phyloP scores from a whole-genome alignment of 2,329 filamentous ascomycete species.

The Tolypocladium nubicola region DNA sequence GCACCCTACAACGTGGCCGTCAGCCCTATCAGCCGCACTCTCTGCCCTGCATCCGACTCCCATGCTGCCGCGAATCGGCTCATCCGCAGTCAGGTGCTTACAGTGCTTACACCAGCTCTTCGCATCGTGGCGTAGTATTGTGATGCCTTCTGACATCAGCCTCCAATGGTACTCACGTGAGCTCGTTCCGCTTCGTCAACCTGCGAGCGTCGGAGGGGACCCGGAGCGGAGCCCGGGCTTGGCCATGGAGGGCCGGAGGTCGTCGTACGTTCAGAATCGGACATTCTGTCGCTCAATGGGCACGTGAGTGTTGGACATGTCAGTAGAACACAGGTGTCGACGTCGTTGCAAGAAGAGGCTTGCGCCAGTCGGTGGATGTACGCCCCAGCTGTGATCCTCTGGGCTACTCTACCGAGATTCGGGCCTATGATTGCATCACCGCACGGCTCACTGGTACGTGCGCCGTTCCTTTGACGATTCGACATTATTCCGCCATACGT shows the following conservation, averaged over 20 bases:
- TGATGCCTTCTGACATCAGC: neutral
- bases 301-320: neutral
- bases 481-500: conserved; percentile 7
- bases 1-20: neutral
- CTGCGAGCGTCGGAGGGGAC: neutral
- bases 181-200: neutral
- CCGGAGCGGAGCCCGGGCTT: neutral
- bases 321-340: neutral
- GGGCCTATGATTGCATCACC: neutral
- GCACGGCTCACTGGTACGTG: neutral
- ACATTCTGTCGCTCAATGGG: neutral
- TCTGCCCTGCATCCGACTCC: neutral
- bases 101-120: neutral
- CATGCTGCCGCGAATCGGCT: neutral
- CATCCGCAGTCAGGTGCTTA: neutral
- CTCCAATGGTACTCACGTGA: neutral
- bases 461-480: neutral
- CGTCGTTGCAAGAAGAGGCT: neutral
- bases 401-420: neutral
- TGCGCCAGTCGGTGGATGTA: neutral
- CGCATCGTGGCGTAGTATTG: neutral
- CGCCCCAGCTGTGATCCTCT: neutral
- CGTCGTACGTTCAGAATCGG: neutral
- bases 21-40: conserved; percentile 5
- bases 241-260: neutral